Conservation (phyloP, 2,329 filamentous ascomycete species). For the Aspergillus quadrilineatus region DNA sequence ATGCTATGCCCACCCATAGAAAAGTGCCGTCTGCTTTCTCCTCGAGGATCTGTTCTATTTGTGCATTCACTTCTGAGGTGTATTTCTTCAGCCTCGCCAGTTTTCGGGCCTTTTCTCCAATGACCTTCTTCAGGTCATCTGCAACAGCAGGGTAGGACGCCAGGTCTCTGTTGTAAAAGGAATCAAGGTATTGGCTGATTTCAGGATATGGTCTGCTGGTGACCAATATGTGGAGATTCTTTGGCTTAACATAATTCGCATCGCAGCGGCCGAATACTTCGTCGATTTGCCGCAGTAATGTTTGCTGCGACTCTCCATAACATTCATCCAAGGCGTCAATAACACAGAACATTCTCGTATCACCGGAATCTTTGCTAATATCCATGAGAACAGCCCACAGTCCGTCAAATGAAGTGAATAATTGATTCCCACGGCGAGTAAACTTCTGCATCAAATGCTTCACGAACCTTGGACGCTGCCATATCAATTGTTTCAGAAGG, state of each 20-base stretch:
- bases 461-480: not conserved
- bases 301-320: constrained; percentile 16
- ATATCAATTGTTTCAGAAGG: not conserved
- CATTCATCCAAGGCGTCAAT: constrained; percentile 26
- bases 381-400: constrained; percentile 15
- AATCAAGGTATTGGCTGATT: not conserved
- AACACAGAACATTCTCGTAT: constrained; percentile 16
- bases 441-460: not conserved
- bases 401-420: constrained; percentile 14
- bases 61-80: not conserved
- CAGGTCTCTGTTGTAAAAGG: not conserved
- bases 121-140: not conserved
- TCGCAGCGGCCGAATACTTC: constrained; percentile 1
- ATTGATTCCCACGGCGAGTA: not conserved
- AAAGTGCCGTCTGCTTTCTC: constrained; percentile 21
- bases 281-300: constrained; percentile 14
- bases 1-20: constrained; percentile 20
- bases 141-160: not conserved
- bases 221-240: not conserved
- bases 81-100: constrained; percentile 12
- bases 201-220: constrained; percentile 5
- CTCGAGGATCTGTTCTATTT: constrained; percentile 11
- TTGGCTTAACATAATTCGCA: no score
- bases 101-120: constrained; percentile 6
- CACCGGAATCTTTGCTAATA: constrained; percentile 1